Evolutionary conservation across 495 filamentous ascomycete genomes (phyloP).

Genomic region (Penicillium waksmanii): DNA sequence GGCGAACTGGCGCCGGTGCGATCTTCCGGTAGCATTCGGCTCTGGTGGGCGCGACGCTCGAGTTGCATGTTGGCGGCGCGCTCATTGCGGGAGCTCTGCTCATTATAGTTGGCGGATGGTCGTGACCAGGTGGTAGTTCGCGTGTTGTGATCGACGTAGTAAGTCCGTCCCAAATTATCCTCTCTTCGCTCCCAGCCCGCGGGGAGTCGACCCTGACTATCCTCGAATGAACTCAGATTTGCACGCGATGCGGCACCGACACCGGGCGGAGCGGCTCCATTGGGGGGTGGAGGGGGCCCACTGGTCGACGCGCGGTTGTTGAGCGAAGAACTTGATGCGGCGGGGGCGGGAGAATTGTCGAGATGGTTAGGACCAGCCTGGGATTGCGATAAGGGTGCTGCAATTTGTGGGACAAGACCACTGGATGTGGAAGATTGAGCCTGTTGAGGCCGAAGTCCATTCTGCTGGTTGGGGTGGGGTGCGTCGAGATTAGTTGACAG

Average conservation of each 20-base stretch:
- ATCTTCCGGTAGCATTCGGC: constrained; percentile 93
- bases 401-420: constrained; percentile 46
- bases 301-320: constrained; percentile 46
- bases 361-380: constrained; percentile 35
- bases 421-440: constrained; percentile 43
- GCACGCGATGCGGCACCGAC: constrained; percentile 48
- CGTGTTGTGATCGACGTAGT: constrained; percentile 98
- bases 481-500: constrained; percentile 82
- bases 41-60: constrained; percentile 91
- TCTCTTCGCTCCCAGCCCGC: constrained; percentile 95
- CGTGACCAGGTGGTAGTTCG: constrained; percentile 94
- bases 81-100: constrained; percentile 73
- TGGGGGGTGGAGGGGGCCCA: constrained; percentile 36
- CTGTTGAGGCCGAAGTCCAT: constrained; percentile 42
- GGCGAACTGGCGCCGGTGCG: constrained; percentile 93
- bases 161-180: constrained; percentile 95
- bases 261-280: constrained; percentile 45
- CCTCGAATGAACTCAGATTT: constrained; percentile 91
- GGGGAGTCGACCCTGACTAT: constrained; percentile 87
- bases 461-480: constrained; percentile 53
- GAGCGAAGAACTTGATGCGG: constrained; percentile 41
- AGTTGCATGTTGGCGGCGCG: constrained; percentile 87
- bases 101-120: constrained; percentile 79
- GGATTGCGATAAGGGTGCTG: constrained; percentile 33
- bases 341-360: constrained; percentile 32